Conservation (phyloP, 1,139 yeast genomes). For the Candida buenavistaensis region DNA sequence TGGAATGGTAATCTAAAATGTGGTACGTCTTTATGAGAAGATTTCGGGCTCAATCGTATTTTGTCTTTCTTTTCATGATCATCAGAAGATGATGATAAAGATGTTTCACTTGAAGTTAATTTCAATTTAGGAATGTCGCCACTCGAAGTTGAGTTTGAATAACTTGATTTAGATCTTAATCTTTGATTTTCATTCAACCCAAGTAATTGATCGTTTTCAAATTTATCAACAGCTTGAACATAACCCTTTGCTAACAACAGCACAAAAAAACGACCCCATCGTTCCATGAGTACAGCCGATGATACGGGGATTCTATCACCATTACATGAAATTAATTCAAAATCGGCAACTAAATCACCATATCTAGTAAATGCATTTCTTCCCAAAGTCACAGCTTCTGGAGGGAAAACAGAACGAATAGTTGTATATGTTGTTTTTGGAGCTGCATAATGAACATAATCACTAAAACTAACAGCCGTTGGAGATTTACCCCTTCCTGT, state of each 20-base stretch:
- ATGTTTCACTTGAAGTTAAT: constrained; percentile 16
- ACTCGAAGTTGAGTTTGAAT: constrained; percentile 9
- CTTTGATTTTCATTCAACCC: constrained; percentile 12
- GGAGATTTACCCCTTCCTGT: constrained; percentile 17
- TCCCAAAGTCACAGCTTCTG: constrained; percentile 75
- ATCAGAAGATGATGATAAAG: constrained; percentile 14
- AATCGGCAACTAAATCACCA: constrained; percentile 65
- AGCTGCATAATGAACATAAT: constrained; percentile 74
- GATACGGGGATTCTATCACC: constrained; percentile 69
- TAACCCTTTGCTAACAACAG: constrained; percentile 61
- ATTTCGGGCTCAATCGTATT: constrained; percentile 4
- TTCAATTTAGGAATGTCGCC: constrained; percentile 13
- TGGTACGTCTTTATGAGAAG: constrained; percentile 37
- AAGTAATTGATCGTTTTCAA: constrained; percentile 36
- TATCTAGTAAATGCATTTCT: constrained; percentile 70
- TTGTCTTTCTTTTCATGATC: constrained; percentile 13
- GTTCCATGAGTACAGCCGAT: constrained; percentile 54
- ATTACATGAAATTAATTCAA: constrained; percentile 65
- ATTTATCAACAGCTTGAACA: constrained; percentile 53
- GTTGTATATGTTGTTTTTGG: constrained; percentile 68
- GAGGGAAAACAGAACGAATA: constrained; percentile 67
- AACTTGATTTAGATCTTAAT: constrained; percentile 13
- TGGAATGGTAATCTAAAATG: constrained; percentile 68
- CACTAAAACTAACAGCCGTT: constrained; percentile 52
- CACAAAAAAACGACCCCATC: constrained; percentile 77